phyloP scores from a whole-genome alignment of 345 rosid species.

The Linum lewisii region DNA sequence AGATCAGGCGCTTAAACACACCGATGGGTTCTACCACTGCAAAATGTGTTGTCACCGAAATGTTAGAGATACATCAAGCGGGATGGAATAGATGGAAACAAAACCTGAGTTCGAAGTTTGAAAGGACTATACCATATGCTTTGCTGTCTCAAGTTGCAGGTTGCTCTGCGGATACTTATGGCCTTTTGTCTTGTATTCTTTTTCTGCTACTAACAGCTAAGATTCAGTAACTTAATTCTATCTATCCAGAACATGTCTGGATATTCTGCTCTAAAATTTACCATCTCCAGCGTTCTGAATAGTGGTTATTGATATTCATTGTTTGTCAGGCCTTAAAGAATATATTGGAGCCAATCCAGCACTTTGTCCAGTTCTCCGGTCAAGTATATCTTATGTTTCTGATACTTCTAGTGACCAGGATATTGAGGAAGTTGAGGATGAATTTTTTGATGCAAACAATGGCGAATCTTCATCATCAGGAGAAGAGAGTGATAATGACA shows the following conservation, averaged over 20 bases:
- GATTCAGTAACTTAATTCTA: slow-evolving; percentile 4
- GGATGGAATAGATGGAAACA: slow-evolving; percentile 82
- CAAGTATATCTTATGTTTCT: slow-evolving; percentile 42
- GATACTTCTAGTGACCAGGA: slow-evolving; percentile 41
- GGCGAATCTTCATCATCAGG: slow-evolving; percentile 61
- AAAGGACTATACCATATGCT: slow-evolving; percentile 69
- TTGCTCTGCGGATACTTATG: slow-evolving; percentile 11
- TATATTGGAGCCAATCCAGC: slow-evolving; percentile 89
- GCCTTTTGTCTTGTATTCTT: not conserved
- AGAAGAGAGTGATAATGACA: slow-evolving; percentile 45
- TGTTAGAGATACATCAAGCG: slow-evolving; percentile 63
- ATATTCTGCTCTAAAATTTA: too few relatives aligned
- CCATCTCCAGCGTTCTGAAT: not conserved
- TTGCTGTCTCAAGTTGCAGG: slow-evolving; percentile 86
- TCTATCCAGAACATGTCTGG: not conserved
- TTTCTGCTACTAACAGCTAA: not conserved
- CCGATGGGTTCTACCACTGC: slow-evolving; percentile 48
- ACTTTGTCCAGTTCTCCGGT: slow-evolving; percentile 38
- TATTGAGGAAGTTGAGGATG: slow-evolving; percentile 54
- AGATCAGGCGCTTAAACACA: slow-evolving; percentile 52
- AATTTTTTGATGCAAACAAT: slow-evolving; percentile 87
- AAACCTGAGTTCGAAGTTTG: slow-evolving; percentile 65
- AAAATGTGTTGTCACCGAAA: slow-evolving; percentile 76
- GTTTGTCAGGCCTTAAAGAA: slow-evolving; percentile 68
- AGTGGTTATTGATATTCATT: not conserved